phyloP scores from a whole-genome alignment of 805 yeast genomes.

The Metschnikowia cerradonensis region DNA sequence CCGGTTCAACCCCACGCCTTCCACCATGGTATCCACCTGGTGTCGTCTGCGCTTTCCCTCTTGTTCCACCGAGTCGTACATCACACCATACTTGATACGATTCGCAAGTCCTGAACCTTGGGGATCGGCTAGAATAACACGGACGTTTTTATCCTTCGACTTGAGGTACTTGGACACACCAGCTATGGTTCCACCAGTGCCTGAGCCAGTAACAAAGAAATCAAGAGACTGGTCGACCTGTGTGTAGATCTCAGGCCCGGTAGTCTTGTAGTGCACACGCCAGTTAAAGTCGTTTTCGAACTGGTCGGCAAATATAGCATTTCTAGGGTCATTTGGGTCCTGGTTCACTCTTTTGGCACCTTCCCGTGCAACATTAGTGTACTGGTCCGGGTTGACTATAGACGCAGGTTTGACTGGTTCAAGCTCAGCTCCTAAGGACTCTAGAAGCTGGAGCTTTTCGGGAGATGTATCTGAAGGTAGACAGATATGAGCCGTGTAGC shows the following conservation, averaged over 20 bases:
- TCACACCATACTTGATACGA: slow-evolving; percentile 82
- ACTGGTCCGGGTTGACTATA: slow-evolving; percentile 89
- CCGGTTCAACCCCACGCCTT: slow-evolving; percentile 90
- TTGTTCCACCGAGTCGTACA: slow-evolving; percentile 84
- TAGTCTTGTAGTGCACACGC: slow-evolving; percentile 73
- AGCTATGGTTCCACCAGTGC: slow-evolving; percentile 61
- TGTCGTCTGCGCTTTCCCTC: slow-evolving; percentile 94
- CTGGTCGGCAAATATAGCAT: slow-evolving; percentile 89
- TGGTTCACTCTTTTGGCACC: slow-evolving; percentile 53
- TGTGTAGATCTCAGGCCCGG: slow-evolving; percentile 88
- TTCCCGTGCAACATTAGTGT: slow-evolving; percentile 79
- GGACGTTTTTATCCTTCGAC: slow-evolving; percentile 38
- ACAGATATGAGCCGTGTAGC: slow-evolving; percentile 89
- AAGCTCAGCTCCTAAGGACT: slow-evolving; percentile 73
- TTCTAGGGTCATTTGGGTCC: slow-evolving; percentile 33
- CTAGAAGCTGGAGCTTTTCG: slow-evolving; percentile 72
- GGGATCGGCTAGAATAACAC: slow-evolving; percentile 81
- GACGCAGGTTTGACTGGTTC: slow-evolving; percentile 92
- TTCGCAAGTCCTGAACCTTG: slow-evolving; percentile 92
- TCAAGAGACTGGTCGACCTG: slow-evolving; percentile 68
- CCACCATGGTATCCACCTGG: slow-evolving; percentile 92
- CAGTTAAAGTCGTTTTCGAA: slow-evolving; percentile 92
- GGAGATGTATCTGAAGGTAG: slow-evolving; percentile 89
- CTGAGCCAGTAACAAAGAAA: slow-evolving; percentile 85
- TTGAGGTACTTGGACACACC: slow-evolving; percentile 36